Evolutionary conservation across 1,284 basidiomycete genomes (phyloP).

Genomic region (Cryptococcus amylolentus): DNA sequence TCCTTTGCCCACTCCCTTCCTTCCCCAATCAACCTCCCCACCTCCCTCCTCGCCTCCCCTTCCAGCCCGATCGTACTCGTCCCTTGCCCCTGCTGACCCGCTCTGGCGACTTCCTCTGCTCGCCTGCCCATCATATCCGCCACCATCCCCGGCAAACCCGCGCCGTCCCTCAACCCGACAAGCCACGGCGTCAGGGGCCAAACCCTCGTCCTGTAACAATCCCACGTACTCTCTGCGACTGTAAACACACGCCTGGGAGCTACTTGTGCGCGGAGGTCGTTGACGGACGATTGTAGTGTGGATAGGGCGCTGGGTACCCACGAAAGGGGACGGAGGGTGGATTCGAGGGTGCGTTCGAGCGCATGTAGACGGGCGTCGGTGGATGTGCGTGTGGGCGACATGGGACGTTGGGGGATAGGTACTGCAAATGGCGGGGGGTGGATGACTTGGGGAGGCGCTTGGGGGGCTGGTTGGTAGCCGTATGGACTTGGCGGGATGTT

Average conservation of each 20-base stretch:
- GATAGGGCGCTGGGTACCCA: constrained; percentile 16
- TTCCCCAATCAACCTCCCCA: constrained; percentile 28
- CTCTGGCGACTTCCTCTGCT: constrained; percentile 18
- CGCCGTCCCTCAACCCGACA: constrained; percentile 35
- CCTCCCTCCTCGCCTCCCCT: constrained; percentile 25
- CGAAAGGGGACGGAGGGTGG: constrained; percentile 15
- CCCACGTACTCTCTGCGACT: constrained; percentile 33
- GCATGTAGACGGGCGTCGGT: neutral
- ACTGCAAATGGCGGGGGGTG: constrained; percentile 16
- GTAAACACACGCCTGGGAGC: constrained; percentile 20
- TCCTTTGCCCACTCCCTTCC: constrained; percentile 35
- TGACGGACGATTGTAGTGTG: constrained; percentile 11
- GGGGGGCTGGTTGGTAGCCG: neutral
- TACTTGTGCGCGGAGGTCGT: constrained; percentile 14
- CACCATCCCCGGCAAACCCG: constrained; percentile 34
- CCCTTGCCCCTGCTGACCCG: constrained; percentile 20
- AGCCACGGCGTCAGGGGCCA: constrained; percentile 48
- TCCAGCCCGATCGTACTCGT: constrained; percentile 23
- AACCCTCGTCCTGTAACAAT: constrained; percentile 36
- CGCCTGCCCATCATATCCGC: constrained; percentile 34
- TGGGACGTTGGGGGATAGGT: constrained; percentile 4
- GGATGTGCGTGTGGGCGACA: neutral
- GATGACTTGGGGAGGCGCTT: constrained; percentile 11
- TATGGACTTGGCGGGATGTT: neutral
- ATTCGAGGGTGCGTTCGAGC: constrained; percentile 20